Percentiles rank a stretch among this genome's conserved stretches.
Evolutionary conservation across 768 basidiomycete genomes (phyloP).

Genomic region (Rhodosporidiobolus sp.): DNA sequence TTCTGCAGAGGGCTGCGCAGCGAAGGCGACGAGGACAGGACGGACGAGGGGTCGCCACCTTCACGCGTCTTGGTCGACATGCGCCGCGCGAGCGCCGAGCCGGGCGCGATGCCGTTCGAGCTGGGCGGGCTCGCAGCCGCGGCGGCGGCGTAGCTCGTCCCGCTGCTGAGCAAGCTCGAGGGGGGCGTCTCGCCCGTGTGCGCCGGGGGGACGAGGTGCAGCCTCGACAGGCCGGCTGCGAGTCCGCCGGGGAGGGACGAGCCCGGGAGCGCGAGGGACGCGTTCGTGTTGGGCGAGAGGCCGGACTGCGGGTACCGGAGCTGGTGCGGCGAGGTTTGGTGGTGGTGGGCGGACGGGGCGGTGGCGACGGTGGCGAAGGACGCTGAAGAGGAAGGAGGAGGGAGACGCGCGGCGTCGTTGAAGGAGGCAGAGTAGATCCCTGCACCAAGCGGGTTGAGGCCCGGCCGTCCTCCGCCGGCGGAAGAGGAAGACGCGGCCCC

Average conservation of each 20-base stretch:
- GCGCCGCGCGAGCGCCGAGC: background rate
- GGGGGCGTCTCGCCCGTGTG: conserved; percentile 40
- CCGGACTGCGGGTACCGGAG: conserved; percentile 16
- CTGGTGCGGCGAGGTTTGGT: background rate
- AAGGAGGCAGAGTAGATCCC: conserved; percentile 22
- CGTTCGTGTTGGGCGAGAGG: conserved; percentile 26
- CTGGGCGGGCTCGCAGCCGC: background rate
- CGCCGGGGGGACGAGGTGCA: conserved; percentile 64
- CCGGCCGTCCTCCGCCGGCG: background rate
- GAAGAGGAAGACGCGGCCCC: too few relatives aligned
- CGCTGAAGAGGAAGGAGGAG: background rate
- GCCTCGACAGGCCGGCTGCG: conserved; percentile 82
- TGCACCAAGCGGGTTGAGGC: too few relatives aligned
- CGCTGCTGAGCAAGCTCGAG: background rate
- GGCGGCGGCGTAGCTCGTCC: background rate
- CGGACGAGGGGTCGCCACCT: background rate
- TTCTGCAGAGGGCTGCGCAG: background rate
- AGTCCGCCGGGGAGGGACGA: conserved; percentile 73
- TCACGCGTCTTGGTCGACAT: background rate
- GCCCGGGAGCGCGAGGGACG: conserved; percentile 18
- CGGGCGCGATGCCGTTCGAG: too few relatives aligned
- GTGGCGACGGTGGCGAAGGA: background rate
- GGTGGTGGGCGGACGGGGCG: background rate
- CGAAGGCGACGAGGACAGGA: too few relatives aligned
- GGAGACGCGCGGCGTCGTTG: conserved; percentile 1